A percentile compares a stretch with the other conserved stretches of the same genome.
Conservation (phyloP, 495 filamentous ascomycete genomes). For the Daldinia bambusicola region DNA sequence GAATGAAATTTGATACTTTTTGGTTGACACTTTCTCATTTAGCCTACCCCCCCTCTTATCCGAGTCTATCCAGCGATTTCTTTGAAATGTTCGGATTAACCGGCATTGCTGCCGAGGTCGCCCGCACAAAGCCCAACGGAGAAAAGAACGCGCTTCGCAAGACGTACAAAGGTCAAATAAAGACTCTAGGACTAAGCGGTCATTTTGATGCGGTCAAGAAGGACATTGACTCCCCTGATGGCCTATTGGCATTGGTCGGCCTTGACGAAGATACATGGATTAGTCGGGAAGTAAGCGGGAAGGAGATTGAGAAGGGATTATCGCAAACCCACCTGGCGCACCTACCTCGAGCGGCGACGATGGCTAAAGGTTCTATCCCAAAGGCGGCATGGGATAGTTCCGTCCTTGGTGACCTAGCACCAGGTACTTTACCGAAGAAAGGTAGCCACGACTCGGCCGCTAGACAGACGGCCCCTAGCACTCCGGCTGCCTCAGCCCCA, state of each 20-base stretch:
- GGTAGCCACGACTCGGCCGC: constrained; percentile 51
- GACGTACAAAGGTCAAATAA: constrained; percentile 69
- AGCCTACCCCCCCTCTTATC: constrained; percentile 57
- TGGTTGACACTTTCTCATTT: constrained; percentile 62
- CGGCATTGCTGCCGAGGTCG: constrained; percentile 61
- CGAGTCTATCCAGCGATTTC: constrained; percentile 60
- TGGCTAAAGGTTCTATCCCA: constrained; percentile 60
- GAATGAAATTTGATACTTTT: constrained; percentile 39
- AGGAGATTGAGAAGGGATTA: constrained; percentile 66
- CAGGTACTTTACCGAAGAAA: constrained; percentile 46
- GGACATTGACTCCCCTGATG: constrained; percentile 50
- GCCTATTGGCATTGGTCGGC: constrained; percentile 58
- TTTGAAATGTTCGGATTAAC: constrained; percentile 62
- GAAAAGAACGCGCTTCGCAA: constrained; percentile 67
- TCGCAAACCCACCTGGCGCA: constrained; percentile 44
- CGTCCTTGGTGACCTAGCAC: constrained; percentile 62
- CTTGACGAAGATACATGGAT: constrained; percentile 68
- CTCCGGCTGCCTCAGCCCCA: constrained; percentile 41
- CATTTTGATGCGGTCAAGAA: constrained; percentile 63
- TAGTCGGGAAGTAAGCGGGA: constrained; percentile 58
- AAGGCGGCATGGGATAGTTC: constrained; percentile 61
- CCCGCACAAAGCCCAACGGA: constrained; percentile 63
- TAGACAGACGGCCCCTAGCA: constrained; percentile 53
- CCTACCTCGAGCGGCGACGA: constrained; percentile 58
- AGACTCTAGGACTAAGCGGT: constrained; percentile 63